Conservation (phyloP, 2,329 filamentous ascomycete genomes). For the Colletotrichum karsti region DNA sequence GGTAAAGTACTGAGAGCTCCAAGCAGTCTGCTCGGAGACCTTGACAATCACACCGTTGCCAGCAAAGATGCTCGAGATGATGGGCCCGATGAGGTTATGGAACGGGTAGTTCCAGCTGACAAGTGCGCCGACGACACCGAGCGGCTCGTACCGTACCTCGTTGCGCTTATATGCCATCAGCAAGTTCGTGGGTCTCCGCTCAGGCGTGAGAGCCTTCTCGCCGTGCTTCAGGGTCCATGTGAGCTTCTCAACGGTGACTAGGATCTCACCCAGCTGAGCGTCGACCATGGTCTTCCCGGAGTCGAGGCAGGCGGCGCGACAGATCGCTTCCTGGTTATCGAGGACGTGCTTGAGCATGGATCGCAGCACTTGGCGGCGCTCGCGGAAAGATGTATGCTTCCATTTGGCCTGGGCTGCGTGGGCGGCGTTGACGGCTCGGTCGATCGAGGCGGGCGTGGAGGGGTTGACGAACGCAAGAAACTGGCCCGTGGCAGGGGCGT, state of each 20-base stretch:
- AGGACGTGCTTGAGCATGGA: conserved; percentile 85
- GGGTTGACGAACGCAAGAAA: conserved; percentile 83
- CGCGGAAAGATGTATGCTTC: conserved; percentile 78
- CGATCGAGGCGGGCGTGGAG: conserved; percentile 78
- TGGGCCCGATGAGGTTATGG: conserved; percentile 91
- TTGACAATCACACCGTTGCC: conserved; percentile 95
- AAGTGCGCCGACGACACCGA: conserved; percentile 90
- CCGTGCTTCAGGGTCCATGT: conserved; percentile 94
- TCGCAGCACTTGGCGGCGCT: conserved; percentile 81
- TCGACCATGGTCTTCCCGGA: conserved; percentile 97
- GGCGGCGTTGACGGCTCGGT: conserved; percentile 79
- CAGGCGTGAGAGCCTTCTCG: conserved; percentile 78
- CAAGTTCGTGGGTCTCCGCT: conserved; percentile 83
- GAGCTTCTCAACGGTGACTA: conserved; percentile 93
- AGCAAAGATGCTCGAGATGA: conserved; percentile 90
- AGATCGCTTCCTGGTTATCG: conserved; percentile 89
- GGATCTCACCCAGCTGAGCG: conserved; percentile 90
- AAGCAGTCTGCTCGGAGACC: conserved; percentile 93
- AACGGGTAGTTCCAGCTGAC: conserved; percentile 99
- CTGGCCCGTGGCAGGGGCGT: conserved; percentile 88
- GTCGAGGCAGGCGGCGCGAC: conserved; percentile 85
- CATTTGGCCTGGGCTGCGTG: conserved; percentile 79
- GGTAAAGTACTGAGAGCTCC: conserved; percentile 87
- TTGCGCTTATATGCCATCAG: conserved; percentile 97
- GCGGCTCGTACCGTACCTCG: conserved; percentile 87